Base-by-base conservation (phyloP, 139 green algal species). In the Zygnema circumcarinatum region DNA sequence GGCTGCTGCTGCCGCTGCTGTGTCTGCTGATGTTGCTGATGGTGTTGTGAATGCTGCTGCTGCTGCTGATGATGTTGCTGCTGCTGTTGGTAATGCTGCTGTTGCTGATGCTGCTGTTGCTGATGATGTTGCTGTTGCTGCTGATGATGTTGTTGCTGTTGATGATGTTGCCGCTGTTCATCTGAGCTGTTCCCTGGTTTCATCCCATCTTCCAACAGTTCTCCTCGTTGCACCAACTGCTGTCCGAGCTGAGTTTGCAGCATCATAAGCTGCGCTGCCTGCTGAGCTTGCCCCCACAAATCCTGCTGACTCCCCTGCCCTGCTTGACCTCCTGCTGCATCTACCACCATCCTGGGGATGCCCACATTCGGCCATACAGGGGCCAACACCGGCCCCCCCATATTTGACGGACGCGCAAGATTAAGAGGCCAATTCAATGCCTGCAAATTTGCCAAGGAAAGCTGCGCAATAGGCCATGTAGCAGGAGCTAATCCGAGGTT, bases 11-110 rank as follows among this genome's bases (percentile, higher is more conserved):
- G 74, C 33, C 38, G 74, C 33, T 82, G 74, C 33, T 82, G 74
- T 32, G 33, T 22, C 3, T 82, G 74, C 3, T 82, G 74, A 21
- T 39, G 74, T 52, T 82, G 74, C 33, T 82, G 74, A 11, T 47
- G 74, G 21, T 82, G 74, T 52, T 82, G 74, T 22, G 47, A 52
- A 3, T 82, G n/a, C 2, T 82, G 74, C 31, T 72, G 39, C 38
- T 74, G 38, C 39, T 74, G 76, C 38, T 76, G 76, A n/a, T 76
- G 29, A 29, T 84, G 76, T 32, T 84, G 76, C 38, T 74, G 39
- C 76, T 84, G 76, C 11, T 84, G 38, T 62, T 84, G 76, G 33
- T 84, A 36, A 36, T 84, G 76, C 38, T 84, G 76, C 39, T 74
- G 74, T 31, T 82, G n/a, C 33, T 67, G 74, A 42, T 82, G n/a